Conservation (phyloP, 495 filamentous ascomycete genomes). For the Trichocladium uniseriatum region DNA sequence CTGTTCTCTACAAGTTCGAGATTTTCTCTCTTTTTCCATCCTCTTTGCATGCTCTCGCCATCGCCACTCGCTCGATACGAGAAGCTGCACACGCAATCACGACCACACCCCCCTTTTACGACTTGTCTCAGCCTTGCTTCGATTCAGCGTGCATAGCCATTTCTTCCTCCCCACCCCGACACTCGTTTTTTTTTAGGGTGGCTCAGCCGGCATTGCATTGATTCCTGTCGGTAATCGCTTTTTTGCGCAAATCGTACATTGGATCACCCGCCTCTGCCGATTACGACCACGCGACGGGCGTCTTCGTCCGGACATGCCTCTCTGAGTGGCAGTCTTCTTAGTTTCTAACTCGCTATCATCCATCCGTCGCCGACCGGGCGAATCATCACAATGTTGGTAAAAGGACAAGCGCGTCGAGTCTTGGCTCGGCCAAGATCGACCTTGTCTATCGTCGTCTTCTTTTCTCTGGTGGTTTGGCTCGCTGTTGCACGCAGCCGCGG, state of each 20-base stretch:
- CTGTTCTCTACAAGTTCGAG: not conserved
- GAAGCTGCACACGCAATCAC: not conserved
- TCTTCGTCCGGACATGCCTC: not conserved
- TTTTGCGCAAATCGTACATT: too few relatives aligned
- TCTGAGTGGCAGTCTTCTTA: not conserved
- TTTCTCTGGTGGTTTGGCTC: constrained; percentile 25
- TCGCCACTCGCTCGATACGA: not conserved
- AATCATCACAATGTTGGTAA: constrained; percentile 7
- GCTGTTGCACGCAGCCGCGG: constrained; percentile 10
- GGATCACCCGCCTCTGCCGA: not conserved
- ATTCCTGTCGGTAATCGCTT: too few relatives aligned
- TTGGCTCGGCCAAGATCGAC: constrained; percentile 38
- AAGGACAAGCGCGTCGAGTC: constrained; percentile 38
- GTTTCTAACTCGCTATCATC: not conserved
- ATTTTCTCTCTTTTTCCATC: not conserved
- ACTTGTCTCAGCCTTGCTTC: not conserved
- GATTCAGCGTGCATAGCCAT: not conserved
- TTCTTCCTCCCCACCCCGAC: not conserved
- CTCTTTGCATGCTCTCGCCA: not conserved
- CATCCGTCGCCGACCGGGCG: not conserved
- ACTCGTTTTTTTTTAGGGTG: constrained; percentile 4
- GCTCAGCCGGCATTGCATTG: not conserved
- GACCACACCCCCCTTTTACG: not conserved
- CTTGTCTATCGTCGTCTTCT: constrained; percentile 18
- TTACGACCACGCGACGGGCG: not conserved